Evolutionary conservation across 352 stramenopile species (phyloP).

Genomic region (Pythium vanterpoolii): DNA sequence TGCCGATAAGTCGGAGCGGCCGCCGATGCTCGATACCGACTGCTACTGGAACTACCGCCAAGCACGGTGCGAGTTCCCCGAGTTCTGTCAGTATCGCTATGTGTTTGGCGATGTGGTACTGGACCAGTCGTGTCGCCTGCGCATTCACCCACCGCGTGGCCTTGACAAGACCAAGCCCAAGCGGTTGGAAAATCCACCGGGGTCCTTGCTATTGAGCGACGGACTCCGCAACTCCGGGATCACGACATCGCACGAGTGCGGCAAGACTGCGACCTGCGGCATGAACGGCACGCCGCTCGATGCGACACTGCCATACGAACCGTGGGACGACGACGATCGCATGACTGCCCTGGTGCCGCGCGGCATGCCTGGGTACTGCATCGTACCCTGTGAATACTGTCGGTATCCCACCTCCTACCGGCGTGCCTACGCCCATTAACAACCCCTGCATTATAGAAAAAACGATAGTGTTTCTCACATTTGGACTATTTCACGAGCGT

Average conservation of each 20-base stretch:
- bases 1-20: constrained; percentile 33
- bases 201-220: constrained; percentile 2
- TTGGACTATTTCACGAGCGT: background rate
- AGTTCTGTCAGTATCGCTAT: constrained; percentile 83
- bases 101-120: constrained; percentile 77
- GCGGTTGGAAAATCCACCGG: background rate
- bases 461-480: no score
- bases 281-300: constrained; percentile 12
- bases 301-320: constrained; percentile 6
- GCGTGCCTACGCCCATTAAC: constrained; percentile 8
- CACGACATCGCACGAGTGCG: constrained; percentile 10
- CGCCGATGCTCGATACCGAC: constrained; percentile 65
- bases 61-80: constrained; percentile 62
- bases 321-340: constrained; percentile 8
- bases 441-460: no score
- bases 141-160: constrained; percentile 6
- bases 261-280: background rate
- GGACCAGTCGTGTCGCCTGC: constrained; percentile 76
- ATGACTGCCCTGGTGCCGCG: constrained; percentile 1
- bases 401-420: constrained; percentile 11
- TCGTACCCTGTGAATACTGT: constrained; percentile 21
- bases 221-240: constrained; percentile 12
- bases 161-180: background rate
- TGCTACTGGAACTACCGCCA: constrained; percentile 86
- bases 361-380: constrained; percentile 11